These are phyloP conservation scores for Infundibulicybe gibba DNA, from an alignment of 768 basidiomycete genomes.

Conservation along the genomic window DNA sequence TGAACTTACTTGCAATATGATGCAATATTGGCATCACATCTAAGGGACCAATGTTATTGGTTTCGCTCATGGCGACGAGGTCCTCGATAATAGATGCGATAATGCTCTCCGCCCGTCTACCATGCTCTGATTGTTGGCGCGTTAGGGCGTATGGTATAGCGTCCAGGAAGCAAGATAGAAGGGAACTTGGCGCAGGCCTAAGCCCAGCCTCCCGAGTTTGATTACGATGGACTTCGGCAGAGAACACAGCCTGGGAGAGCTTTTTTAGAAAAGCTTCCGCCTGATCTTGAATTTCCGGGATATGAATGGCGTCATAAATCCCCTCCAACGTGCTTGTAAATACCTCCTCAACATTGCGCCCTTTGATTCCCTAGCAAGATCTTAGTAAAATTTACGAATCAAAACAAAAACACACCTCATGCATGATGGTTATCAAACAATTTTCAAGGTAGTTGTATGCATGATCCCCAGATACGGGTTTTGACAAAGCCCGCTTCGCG, in stretches of 20 bases:
- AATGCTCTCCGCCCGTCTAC: constrained; percentile 53
- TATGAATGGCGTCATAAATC: constrained; percentile 70
- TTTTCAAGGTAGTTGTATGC: constrained; percentile 72
- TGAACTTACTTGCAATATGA: constrained; percentile 80
- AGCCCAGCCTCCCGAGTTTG: constrained; percentile 48
- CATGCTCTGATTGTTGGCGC: constrained; percentile 58
- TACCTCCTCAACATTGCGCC: constrained; percentile 70
- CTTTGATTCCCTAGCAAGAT: constrained; percentile 55
- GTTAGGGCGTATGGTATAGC: constrained; percentile 75
- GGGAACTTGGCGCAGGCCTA: constrained; percentile 50
- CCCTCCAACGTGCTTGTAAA: constrained; percentile 73
- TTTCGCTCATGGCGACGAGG: constrained; percentile 52
- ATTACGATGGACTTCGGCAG: constrained; percentile 64
- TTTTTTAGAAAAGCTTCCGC: constrained; percentile 70
- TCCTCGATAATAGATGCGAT: constrained; percentile 64
- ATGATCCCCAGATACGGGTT: constrained; percentile 46
- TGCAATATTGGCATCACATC: constrained; percentile 71
- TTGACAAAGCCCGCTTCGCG: constrained; percentile 59
- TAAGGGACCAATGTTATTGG: constrained; percentile 40
- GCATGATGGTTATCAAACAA: constrained; percentile 64
- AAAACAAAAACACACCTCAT: constrained; percentile 51
- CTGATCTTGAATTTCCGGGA: constrained; percentile 63
- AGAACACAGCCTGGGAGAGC: constrained; percentile 69
- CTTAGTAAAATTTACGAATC: constrained; percentile 1
- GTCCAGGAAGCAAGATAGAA: constrained; percentile 75